Evolutionary conservation across 345 rosid species (phyloP).

Genomic region (Moringa oleifera): DNA sequence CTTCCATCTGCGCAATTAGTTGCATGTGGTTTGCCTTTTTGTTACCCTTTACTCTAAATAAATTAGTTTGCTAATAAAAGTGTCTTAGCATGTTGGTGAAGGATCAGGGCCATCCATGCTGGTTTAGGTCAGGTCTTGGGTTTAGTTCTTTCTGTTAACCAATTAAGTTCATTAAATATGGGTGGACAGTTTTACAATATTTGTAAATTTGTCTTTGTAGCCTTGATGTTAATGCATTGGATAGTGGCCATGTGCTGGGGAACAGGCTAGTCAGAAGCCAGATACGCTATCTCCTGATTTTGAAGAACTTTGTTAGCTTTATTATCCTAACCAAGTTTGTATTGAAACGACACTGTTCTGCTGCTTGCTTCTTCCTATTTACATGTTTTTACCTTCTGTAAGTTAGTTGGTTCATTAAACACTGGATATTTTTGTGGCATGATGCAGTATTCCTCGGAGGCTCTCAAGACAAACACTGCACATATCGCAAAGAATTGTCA

Average conservation of each 20-base stretch:
- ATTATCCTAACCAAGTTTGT: background rate
- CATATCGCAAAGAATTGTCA: slow-evolving; percentile 21
- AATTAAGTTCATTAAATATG: background rate
- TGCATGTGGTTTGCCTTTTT: background rate
- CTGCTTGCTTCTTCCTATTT: background rate
- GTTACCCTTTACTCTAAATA: background rate
- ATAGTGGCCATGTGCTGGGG: background rate
- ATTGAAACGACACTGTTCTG: background rate
- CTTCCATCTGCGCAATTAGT: too few relatives aligned
- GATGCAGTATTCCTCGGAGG: slow-evolving; percentile 15
- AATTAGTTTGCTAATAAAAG: background rate
- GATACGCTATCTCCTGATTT: background rate
- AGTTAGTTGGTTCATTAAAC: too few relatives aligned
- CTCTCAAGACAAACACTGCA: slow-evolving; percentile 8
- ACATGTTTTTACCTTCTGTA: background rate
- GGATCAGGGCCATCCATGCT: background rate
- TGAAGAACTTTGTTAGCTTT: background rate
- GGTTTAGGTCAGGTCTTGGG: background rate
- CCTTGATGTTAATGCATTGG: background rate
- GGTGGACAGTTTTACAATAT: background rate
- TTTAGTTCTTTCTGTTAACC: background rate
- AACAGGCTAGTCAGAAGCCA: background rate
- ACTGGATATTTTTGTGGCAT: background rate
- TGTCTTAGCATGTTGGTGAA: background rate
- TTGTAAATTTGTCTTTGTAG: background rate